Percentiles rank a stretch among this genome's conserved stretches.
Evolutionary conservation across 2,329 filamentous ascomycete genomes (phyloP).

Genomic region (Ceratocystis alfenasii): DNA sequence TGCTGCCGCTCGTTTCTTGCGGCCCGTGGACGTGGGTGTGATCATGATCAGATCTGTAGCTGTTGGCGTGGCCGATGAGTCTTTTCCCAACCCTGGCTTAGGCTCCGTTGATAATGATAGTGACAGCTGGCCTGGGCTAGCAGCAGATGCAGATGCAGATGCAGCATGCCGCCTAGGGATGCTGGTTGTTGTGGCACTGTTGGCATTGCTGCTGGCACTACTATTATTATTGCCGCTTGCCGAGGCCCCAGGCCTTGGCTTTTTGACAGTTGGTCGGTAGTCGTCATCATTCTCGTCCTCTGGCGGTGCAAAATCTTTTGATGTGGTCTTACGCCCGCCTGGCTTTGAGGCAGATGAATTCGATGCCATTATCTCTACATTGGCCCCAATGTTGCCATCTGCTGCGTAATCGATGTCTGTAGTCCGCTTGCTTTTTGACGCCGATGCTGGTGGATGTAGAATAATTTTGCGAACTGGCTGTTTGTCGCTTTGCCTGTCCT

Average conservation of each 20-base stretch:
- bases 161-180: slow-evolving; percentile 4
- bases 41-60: slow-evolving; percentile 14
- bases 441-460: slow-evolving; percentile 32
- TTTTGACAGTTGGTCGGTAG: slow-evolving; percentile 18
- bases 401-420: neutral
- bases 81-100: slow-evolving; percentile 5
- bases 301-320: slow-evolving; percentile 5
- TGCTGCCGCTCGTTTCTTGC: slow-evolving; percentile 18
- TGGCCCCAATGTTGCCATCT: slow-evolving; percentile 22
- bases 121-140: neutral
- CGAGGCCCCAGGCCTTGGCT: neutral
- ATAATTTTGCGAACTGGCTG: slow-evolving; percentile 35
- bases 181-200: slow-evolving; percentile 22
- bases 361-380: slow-evolving; percentile 23
- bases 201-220: slow-evolving; percentile 23
- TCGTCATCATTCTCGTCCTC: slow-evolving; percentile 16
- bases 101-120: neutral
- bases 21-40: neutral
- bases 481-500: slow-evolving; percentile 23
- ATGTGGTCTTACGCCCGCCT: slow-evolving; percentile 6
- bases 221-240: slow-evolving; percentile 15
- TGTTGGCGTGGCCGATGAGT: neutral
- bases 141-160: slow-evolving; percentile 12
- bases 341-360: slow-evolving; percentile 9
- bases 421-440: slow-evolving; percentile 23